These are phyloP conservation scores for Apiospora kogelbergensis DNA, from an alignment of 2,329 filamentous ascomycete genomes.

Conservation along the genomic window DNA sequence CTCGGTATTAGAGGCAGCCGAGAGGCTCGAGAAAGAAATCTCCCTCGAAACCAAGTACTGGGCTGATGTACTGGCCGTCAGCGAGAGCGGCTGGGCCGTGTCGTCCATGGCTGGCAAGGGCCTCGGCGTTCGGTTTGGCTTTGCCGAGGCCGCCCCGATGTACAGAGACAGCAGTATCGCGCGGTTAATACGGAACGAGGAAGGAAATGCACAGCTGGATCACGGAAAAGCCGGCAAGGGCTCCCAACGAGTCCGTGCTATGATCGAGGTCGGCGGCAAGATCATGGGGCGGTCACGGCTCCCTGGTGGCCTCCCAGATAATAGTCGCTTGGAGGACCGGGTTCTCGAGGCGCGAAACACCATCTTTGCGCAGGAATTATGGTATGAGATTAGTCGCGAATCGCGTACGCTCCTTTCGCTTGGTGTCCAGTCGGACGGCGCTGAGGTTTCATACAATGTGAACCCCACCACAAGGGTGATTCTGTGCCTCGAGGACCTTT, in stretches of 20 bases:
- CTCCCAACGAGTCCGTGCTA: conserved; percentile 66
- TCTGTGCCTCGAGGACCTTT: conserved; percentile 66
- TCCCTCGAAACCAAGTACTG: conserved; percentile 83
- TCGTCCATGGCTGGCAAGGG: conserved; percentile 73
- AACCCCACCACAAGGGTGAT: conserved; percentile 57
- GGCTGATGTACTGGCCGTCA: conserved; percentile 80
- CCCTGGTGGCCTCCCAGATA: conserved; percentile 53
- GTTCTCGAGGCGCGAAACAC: conserved; percentile 77
- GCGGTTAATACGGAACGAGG: conserved; percentile 70
- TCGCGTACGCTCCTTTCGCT: conserved; percentile 70
- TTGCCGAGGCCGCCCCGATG: conserved; percentile 67
- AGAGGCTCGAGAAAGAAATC: conserved; percentile 74
- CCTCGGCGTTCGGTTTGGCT: conserved; percentile 86
- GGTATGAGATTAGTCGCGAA: conserved; percentile 85
- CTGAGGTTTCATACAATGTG: conserved; percentile 55
- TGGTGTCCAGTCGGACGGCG: conserved; percentile 64
- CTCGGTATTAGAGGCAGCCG: conserved; percentile 69
- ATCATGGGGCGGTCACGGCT: conserved; percentile 57
- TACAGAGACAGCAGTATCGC: conserved; percentile 75
- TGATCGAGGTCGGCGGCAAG: conserved; percentile 56
- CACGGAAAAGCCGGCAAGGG: conserved; percentile 50
- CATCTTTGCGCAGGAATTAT: conserved; percentile 82
- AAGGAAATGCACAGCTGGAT: conserved; percentile 76
- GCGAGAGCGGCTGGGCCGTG: conserved; percentile 82
- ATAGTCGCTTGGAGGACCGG: conserved; percentile 62